Evolutionary conservation across 2,329 filamentous ascomycete genomes (phyloP).

Genomic region (Phyllosticta citribraziliensis): DNA sequence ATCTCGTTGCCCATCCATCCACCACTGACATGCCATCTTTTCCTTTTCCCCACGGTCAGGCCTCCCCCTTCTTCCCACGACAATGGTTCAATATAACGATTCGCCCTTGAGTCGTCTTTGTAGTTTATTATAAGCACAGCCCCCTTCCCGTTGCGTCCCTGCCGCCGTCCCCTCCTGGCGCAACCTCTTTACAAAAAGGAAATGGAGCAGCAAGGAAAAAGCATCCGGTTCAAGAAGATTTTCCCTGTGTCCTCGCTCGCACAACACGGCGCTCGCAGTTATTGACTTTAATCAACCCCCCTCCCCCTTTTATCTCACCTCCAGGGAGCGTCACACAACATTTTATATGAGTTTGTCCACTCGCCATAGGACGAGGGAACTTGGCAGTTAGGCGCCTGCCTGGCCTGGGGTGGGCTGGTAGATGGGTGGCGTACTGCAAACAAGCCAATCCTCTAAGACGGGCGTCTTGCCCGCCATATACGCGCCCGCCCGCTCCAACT

Average conservation of each 20-base stretch:
- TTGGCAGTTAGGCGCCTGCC: not conserved
- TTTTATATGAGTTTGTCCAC: not conserved
- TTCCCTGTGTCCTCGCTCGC: not conserved
- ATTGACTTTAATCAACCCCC: not conserved
- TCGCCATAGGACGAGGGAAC: not conserved
- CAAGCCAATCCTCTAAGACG: not conserved
- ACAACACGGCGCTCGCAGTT: not conserved
- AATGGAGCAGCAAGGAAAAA: not conserved
- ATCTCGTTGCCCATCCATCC: not conserved
- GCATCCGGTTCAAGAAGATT: not conserved
- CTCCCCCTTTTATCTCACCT: not conserved
- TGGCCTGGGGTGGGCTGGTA: not conserved
- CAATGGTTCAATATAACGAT: not conserved
- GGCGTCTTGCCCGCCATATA: not conserved
- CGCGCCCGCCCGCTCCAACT: not conserved
- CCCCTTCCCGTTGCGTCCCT: not conserved
- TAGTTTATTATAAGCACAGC: not conserved
- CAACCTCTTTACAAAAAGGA: not conserved
- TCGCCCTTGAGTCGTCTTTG: not conserved
- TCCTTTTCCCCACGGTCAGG: not conserved
- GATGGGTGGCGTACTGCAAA: not conserved
- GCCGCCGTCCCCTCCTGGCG: not conserved
- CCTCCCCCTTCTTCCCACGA: not conserved
- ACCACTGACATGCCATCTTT: not conserved
- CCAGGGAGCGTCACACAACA: not conserved